Base-by-base conservation (phyloP, 257 asterid species). In the Pogostemon cablin region DNA sequence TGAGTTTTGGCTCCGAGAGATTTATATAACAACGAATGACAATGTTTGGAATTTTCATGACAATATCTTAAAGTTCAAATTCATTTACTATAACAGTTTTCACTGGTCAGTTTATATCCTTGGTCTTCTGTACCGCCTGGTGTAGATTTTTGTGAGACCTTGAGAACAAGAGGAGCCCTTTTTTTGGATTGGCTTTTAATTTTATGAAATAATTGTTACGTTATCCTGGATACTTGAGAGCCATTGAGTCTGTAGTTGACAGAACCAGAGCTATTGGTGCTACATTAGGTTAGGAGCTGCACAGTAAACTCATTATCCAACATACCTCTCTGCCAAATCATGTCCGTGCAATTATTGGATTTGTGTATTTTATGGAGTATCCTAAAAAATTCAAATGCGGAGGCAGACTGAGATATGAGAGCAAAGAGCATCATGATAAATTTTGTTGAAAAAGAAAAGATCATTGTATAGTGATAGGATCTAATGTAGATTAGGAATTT, bases 1-100 rank as follows among this genome's bases (percentile, higher is more conserved):
- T 3, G 35, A 6, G 32, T 47, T 50, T 32, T 20, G 10, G 15
- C 52, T 34, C n/a, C 42, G 10, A 53, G 3, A 52, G 12, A 12
- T 59, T 34, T 44, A 34, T 3, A 44, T 56, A 46, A 46, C 46
- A 42, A 7, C 59, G 59, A 52, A 53, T 62, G 7, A 49, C 12
- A 67, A 52, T 6, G 7, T 67, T 41, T 67, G 59, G 61, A 67
- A 44, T 59, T 67, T 49, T 52, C 40, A 46, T 59, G 67, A 47
- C 61, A 55, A 15, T 25, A 25, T 43, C 42, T 43, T 43, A 7
- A 54, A 73, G 20, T 37, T 57, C 55, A 50, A 72, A 44, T 42
- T 43, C 9, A 35, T 54, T 10, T 39, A 72, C 67, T 32, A 7
- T 6, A 39, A 15, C 44, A 1, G 41, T 38, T 48, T 50, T 38